Percentiles rank a stretch among this genome's conserved stretches.
Evolutionary conservation across 805 yeast species (phyloP).

Genomic region (Wickerhamomyces sydowiorum): DNA sequence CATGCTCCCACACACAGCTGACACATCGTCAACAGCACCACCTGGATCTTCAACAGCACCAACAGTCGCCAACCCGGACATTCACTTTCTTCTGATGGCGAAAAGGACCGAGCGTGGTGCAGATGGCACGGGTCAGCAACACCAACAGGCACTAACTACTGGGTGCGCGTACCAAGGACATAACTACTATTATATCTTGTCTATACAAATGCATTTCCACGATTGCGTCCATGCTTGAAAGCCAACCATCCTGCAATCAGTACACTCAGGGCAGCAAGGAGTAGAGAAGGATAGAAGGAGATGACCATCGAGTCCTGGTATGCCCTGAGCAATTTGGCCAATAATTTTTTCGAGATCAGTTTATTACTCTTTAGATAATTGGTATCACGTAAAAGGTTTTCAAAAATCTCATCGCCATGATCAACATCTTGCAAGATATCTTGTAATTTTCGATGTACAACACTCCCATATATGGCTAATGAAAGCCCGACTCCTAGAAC

Average conservation of each 20-base stretch:
- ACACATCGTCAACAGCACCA: neutral
- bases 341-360: neutral
- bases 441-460: neutral
- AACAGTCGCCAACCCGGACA: neutral
- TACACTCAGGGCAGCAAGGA: neutral
- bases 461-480: slow-evolving; percentile 23
- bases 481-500: slow-evolving; percentile 34
- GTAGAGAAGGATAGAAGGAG: neutral
- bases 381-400: neutral
- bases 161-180: neutral
- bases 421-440: slow-evolving; percentile 7
- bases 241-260: neutral
- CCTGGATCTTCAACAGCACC: neutral
- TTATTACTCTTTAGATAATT: slow-evolving; percentile 1
- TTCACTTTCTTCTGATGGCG: neutral
- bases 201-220: neutral
- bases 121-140: no score
- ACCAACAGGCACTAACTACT: no score
- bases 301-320: neutral
- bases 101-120: no score
- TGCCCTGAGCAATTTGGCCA: neutral
- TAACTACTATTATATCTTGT: neutral
- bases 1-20: neutral
- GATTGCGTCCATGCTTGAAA: neutral
- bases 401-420: neutral